Conservation (phyloP, 768 basidiomycete species). For the Paxillus involutus region DNA sequence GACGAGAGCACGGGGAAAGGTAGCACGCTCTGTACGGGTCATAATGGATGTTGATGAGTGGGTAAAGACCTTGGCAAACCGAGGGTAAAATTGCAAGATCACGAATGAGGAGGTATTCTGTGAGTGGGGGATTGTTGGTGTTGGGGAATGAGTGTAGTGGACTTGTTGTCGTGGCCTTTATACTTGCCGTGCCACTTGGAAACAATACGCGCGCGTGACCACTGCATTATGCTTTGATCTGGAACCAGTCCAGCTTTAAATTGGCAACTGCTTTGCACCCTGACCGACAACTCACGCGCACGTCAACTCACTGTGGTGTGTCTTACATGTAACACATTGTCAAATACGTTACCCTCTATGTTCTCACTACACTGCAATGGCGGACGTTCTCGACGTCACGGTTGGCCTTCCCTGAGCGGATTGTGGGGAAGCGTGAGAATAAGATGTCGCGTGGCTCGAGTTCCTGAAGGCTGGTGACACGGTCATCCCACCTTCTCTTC, state of each 20-base stretch:
- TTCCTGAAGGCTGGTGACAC: too few species aligned
- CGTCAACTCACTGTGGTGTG: not conserved
- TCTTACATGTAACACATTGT: not conserved
- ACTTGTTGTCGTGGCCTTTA: conserved; percentile 15
- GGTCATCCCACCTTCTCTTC: too few species aligned
- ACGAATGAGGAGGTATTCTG: not conserved
- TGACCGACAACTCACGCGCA: not conserved
- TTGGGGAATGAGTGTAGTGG: not conserved
- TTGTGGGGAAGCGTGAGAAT: conserved; percentile 34
- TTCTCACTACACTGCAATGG: not conserved
- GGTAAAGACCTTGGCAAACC: not conserved
- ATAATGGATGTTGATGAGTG: conserved; percentile 38
- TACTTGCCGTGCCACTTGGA: conserved; percentile 9
- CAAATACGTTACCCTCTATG: not conserved
- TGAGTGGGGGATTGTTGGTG: not conserved
- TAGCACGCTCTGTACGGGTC: conserved; percentile 79
- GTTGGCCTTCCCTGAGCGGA: not conserved
- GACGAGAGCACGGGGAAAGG: conserved; percentile 66
- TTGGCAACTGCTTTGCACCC: not conserved
- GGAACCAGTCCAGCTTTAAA: not conserved
- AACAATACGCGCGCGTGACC: conserved; percentile 7
- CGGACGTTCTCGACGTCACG: not conserved
- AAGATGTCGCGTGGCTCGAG: too few species aligned
- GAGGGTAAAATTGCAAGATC: not conserved
- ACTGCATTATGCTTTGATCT: not conserved